Evolutionary conservation across 2,329 filamentous ascomycete species (phyloP).

Genomic region (Nectriaceae sp.): DNA sequence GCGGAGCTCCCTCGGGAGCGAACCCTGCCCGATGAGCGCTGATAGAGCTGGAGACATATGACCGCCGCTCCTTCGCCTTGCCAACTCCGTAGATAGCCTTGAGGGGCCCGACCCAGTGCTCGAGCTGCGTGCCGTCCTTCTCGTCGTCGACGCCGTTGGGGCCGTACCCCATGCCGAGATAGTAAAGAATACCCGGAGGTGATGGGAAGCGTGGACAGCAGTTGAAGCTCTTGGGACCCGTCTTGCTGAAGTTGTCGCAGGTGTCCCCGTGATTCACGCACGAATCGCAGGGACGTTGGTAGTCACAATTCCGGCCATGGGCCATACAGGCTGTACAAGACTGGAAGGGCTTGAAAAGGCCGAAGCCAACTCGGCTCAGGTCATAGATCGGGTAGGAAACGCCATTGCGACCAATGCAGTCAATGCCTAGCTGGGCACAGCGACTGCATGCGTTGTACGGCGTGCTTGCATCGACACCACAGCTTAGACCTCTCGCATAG

Average conservation of each 20-base stretch:
- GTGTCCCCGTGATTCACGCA: neutral
- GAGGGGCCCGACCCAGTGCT: constrained; percentile 28
- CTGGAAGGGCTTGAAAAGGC: neutral
- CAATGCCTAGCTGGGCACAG: neutral
- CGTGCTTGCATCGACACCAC: neutral
- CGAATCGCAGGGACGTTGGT: neutral
- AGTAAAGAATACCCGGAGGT: constrained; percentile 30
- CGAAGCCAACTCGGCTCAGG: neutral
- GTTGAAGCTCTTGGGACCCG: neutral
- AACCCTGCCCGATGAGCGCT: neutral
- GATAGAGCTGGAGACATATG: no score
- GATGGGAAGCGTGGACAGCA: neutral
- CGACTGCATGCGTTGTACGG: neutral
- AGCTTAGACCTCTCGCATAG: neutral
- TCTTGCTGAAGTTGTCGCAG: neutral
- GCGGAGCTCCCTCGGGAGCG: neutral
- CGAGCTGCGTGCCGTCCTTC: constrained; percentile 24
- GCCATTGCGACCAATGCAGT: constrained; percentile 13
- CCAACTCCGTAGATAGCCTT: neutral
- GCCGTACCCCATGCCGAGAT: constrained; percentile 33
- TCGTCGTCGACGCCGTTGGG: constrained; percentile 28
- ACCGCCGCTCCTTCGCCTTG: no score
- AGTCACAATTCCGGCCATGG: neutral
- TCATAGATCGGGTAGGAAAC: neutral
- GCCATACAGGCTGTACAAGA: neutral